phyloP scores from a whole-genome alignment of 2,329 filamentous ascomycete genomes.

The Colletotrichum zoysiae region DNA sequence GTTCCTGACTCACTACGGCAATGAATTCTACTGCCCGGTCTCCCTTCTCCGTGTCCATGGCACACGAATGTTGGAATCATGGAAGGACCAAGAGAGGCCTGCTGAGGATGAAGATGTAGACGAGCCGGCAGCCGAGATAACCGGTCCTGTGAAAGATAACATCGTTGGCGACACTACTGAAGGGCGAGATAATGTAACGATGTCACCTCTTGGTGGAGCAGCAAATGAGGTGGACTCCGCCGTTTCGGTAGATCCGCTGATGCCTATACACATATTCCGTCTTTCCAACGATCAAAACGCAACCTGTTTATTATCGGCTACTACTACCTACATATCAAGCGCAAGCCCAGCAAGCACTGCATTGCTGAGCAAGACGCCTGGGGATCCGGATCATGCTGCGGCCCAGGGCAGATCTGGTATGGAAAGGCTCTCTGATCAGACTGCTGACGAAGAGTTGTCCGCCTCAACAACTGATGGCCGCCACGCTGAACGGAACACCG shows the following conservation, averaged over 20 bases:
- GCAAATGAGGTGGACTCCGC: neutral
- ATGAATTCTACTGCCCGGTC: slow-evolving; percentile 95
- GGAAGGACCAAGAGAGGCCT: slow-evolving; percentile 80
- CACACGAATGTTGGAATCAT: slow-evolving; percentile 95
- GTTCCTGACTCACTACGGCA: slow-evolving; percentile 93
- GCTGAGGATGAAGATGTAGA: slow-evolving; percentile 73
- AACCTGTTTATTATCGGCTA: slow-evolving; percentile 1
- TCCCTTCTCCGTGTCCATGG: slow-evolving; percentile 93
- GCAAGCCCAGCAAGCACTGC: neutral
- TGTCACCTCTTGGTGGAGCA: neutral
- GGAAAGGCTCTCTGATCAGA: neutral
- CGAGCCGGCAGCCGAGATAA: slow-evolving; percentile 35
- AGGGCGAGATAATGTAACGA: neutral
- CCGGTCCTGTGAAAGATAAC: neutral
- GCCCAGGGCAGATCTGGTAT: neutral
- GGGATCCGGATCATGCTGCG: neutral
- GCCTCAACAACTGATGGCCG: neutral
- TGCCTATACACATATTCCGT: slow-evolving; percentile 15
- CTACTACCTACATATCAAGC: neutral
- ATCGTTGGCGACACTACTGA: neutral
- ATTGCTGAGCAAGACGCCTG: neutral
- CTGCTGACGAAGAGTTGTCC: neutral
- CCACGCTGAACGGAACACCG: neutral
- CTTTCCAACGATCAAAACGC: slow-evolving; percentile 2
- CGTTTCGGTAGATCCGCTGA: slow-evolving; percentile 15